Conservation (phyloP, 208 protist genomes). For the Leishmania aethiopica region DNA sequence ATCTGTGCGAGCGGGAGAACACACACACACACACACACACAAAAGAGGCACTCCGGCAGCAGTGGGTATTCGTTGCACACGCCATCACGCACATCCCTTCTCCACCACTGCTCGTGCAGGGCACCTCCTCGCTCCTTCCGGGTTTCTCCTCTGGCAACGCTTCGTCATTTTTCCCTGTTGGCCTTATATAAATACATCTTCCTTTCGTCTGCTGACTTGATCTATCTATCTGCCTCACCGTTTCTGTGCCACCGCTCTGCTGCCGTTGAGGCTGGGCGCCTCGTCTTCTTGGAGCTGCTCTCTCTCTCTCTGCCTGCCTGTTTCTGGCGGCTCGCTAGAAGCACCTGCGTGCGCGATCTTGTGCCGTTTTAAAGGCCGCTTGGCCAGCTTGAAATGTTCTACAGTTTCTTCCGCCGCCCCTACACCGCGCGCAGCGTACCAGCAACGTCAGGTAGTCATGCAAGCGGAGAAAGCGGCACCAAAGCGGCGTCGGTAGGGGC, state of each 20-base stretch:
- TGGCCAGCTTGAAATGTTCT: conserved; percentile 20
- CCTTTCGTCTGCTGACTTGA: not conserved
- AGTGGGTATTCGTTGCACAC: not conserved
- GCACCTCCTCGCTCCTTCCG: not conserved
- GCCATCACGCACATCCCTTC: not conserved
- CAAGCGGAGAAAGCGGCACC: not conserved
- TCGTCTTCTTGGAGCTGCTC: not conserved
- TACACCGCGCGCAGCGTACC: not conserved
- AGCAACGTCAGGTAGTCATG: not conserved
- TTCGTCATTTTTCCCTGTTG: not conserved
- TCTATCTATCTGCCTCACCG: not conserved
- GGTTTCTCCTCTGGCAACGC: not conserved
- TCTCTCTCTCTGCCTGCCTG: not conserved
- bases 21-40: not conserved
- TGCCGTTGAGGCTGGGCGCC: not conserved
- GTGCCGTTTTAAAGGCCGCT: not conserved
- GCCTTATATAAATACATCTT: not conserved
- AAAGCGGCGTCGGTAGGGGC: not conserved
- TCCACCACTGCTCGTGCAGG: not conserved
- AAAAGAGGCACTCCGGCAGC: not conserved
- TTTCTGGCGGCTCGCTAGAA: not conserved
- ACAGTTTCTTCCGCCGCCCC: conserved; percentile 19
- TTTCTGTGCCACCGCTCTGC: not conserved
- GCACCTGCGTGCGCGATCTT: not conserved
- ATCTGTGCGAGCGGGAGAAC: not conserved